Conservation (phyloP, 2,329 filamentous ascomycete species). For the Leptodontidium sp. region DNA sequence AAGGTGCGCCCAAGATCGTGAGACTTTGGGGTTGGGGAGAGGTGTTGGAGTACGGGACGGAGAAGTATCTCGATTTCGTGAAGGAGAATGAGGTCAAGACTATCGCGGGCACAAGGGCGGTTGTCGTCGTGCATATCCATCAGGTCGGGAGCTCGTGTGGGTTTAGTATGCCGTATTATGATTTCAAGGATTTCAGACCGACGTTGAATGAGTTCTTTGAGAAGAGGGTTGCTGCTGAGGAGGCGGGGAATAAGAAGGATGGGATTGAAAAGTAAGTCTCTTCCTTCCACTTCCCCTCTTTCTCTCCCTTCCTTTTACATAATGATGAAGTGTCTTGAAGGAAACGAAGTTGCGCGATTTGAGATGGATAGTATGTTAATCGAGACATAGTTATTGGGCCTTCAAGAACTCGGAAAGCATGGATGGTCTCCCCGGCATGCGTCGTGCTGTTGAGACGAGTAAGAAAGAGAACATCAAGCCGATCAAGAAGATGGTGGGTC, state of each 20-base stretch:
- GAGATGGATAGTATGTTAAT: neutral
- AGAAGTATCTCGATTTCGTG: conserved; percentile 29
- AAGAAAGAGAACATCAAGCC: conserved; percentile 35
- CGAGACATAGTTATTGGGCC: conserved; percentile 34
- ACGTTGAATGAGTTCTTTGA: conserved; percentile 37
- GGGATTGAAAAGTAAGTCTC: conserved; percentile 35
- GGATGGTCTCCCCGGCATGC: conserved; percentile 35
- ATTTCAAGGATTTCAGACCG: conserved; percentile 33
- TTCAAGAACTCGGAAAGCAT: conserved; percentile 36
- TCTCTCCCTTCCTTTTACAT: neutral
- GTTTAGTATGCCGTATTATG: conserved; percentile 36
- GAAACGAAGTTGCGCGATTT: neutral
- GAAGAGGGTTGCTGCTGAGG: conserved; percentile 34
- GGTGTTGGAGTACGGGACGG: conserved; percentile 37
- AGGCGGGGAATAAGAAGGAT: conserved; percentile 34
- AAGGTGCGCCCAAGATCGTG: conserved; percentile 36
- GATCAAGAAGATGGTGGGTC: conserved; percentile 40
- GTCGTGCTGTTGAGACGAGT: conserved; percentile 29
- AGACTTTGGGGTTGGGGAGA: conserved; percentile 36
- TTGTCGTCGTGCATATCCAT: conserved; percentile 36
- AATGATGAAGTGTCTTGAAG: too few species aligned
- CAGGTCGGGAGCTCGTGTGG: conserved; percentile 37
- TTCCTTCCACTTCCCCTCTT: neutral
- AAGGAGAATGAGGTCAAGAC: conserved; percentile 28
- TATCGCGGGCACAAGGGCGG: conserved; percentile 34